Conservation (phyloP, 1,284 basidiomycete genomes). For the Puccinia triticina region DNA sequence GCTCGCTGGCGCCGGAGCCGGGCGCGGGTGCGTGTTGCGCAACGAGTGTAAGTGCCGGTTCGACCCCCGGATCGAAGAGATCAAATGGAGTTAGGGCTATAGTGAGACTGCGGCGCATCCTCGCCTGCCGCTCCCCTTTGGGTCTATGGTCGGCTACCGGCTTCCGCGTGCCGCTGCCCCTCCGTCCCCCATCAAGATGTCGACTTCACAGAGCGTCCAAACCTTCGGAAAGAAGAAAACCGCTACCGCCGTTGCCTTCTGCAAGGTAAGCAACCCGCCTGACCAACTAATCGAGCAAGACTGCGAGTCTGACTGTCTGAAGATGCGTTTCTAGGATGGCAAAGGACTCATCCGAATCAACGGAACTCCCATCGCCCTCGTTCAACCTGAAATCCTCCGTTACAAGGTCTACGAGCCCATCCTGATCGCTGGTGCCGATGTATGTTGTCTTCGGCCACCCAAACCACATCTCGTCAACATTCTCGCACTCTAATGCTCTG, state of each 20-base stretch:
- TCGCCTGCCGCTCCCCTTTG: neutral
- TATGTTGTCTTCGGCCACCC: conserved; percentile 16
- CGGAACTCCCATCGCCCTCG: conserved; percentile 91
- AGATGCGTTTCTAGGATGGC: conserved; percentile 68
- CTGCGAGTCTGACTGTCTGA: neutral
- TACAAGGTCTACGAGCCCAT: conserved; percentile 92
- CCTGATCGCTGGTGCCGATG: conserved; percentile 56
- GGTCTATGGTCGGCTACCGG: neutral
- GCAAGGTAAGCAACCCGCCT: conserved; percentile 30
- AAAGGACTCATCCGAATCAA: conserved; percentile 97
- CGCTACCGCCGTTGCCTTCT: conserved; percentile 53
- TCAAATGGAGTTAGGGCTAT: conserved; percentile 1
- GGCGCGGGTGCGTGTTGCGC: too few species aligned
- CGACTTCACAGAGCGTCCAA: conserved; percentile 57
- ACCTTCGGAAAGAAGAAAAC: conserved; percentile 63
- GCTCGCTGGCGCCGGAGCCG: too few species aligned
- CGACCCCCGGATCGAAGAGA: neutral
- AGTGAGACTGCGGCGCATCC: conserved; percentile 33
- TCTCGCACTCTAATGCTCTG: neutral
- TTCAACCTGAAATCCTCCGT: conserved; percentile 85
- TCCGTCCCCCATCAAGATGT: conserved; percentile 35
- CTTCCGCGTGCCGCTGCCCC: neutral
- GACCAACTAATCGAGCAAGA: neutral
- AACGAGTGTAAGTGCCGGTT: too few species aligned
- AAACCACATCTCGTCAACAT: neutral